A percentile compares a stretch with the other conserved stretches of the same genome.
Evolutionary conservation across 371 early-diverging fungal genomes (phyloP).

Genomic region (Mucor indicus): DNA sequence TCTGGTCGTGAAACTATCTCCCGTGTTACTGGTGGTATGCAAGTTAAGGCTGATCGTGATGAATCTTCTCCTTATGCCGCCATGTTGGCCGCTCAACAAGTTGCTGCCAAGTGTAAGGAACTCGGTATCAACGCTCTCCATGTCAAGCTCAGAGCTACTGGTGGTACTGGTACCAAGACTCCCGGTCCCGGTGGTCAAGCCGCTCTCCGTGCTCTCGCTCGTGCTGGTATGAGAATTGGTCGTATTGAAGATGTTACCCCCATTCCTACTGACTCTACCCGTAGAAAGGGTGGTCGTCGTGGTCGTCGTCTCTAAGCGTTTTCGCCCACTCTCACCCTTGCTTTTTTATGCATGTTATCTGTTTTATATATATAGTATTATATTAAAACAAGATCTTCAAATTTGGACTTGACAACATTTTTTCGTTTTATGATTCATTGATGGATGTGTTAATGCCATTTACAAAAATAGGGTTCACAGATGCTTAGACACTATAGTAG

Average conservation of each 20-base stretch:
- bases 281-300: conserved; percentile 99
- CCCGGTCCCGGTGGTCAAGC: conserved; percentile 99
- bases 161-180: conserved; percentile 99
- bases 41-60: conserved; percentile 99
- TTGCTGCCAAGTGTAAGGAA: conserved; percentile 98
- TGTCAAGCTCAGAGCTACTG: conserved; percentile 99
- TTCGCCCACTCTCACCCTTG: no score
- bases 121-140: conserved; percentile 99
- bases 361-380: no score
- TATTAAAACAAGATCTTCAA: no score
- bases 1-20: conserved; percentile 99
- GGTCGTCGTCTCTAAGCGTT: conserved; percentile 98
- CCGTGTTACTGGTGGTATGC: conserved; percentile 99
- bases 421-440: no score
- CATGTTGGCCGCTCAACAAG: conserved; percentile 99
- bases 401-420: no score
- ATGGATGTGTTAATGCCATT: no score
- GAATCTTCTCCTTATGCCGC: conserved; percentile 99
- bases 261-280: conserved; percentile 98
- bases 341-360: no score
- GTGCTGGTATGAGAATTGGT: conserved; percentile 98
- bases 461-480: no score
- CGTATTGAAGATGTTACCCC: conserved; percentile 99
- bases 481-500: no score
- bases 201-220: conserved; percentile 99